Conservation (phyloP, 805 yeast genomes). For the Suhomyces sp. region DNA sequence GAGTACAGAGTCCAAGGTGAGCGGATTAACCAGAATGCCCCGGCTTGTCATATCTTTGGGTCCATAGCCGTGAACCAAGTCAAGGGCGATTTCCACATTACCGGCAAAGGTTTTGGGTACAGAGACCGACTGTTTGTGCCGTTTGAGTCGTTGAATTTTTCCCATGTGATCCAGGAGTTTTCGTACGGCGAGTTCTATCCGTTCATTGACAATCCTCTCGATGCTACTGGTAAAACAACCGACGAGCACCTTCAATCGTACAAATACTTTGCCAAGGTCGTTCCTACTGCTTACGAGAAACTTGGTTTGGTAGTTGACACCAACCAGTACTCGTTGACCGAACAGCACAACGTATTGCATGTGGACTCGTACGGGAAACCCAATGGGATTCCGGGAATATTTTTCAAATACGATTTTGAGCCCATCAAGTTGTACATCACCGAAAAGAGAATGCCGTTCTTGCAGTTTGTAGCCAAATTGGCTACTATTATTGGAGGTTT, state of each 20-base stretch:
- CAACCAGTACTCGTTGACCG: constrained; percentile 77
- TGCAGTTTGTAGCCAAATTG: constrained; percentile 72
- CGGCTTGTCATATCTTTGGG: constrained; percentile 87
- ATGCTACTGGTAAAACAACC: constrained; percentile 62
- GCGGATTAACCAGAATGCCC: constrained; percentile 50
- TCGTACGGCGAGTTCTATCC: constrained; percentile 93
- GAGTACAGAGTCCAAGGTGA: constrained; percentile 50
- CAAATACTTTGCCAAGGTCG: constrained; percentile 71
- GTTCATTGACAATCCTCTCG: constrained; percentile 82
- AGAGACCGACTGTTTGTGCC: constrained; percentile 47
- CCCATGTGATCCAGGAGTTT: constrained; percentile 82
- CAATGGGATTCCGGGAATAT: constrained; percentile 67
- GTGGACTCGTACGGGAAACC: constrained; percentile 17
- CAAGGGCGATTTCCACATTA: constrained; percentile 79
- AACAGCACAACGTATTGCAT: constrained; percentile 33
- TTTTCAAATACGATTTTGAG: constrained; percentile 82
- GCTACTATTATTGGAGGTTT: constrained; percentile 84
- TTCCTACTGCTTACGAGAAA: constrained; percentile 74
- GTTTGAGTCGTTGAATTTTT: constrained; percentile 59
- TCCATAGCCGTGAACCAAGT: constrained; percentile 81
- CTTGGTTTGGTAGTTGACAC: constrained; percentile 75
- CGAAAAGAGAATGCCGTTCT: constrained; percentile 73
- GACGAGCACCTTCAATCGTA: constrained; percentile 48
- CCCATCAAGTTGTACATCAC: constrained; percentile 69
- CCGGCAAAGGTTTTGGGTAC: constrained; percentile 72